Base-by-base conservation (phyloP, 176 grass and related monocot species). In the Carex kokanica region DNA sequence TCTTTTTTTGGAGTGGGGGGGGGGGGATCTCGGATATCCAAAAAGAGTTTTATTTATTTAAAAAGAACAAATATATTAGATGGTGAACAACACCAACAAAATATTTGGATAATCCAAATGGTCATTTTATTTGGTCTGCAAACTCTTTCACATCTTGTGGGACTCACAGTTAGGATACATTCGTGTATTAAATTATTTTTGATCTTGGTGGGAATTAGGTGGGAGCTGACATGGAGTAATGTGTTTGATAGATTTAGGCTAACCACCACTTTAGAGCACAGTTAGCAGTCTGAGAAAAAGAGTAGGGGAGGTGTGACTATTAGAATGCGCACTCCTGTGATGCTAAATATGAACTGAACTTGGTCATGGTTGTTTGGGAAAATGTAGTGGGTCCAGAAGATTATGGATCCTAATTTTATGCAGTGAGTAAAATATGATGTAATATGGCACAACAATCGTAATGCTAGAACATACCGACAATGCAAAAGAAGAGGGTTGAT, bases 201-300 rank as follows among this genome's bases (percentile, higher is more conserved):
- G 43, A 80, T 80, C 17, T 60, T 80, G 54, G 29, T 61, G 31
- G 78, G 7, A 29, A 60, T 60, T 81, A 81, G 53, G 53, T 81
- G 20, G 17, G 12, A 62, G 1, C 9, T 43, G 25, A 29, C 53
- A 5, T 60, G 57, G 38, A 81, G 45, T 45, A 43, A 23, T 77
- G 49, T 27, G 13, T 55, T 81, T 81, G 32, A 43, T 81, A 62
- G 53, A 43, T 60, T 63, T 81, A 80, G 78, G 78, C 34, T 61
- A 81, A 63, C 78, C 16, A 81, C 78, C 40, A 72, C 38, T 18
- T 36, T 43, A 72, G 23, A 21, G 13, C 14, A 24, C 4, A 81
- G 7, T 58, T n/a, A 72, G 34, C 3, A 17, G 17, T 61, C 32
- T 27, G 64, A 66, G 64, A n/a, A 40, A 40, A 67, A 24, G 62